Base-by-base conservation (phyloP, 2,329 filamentous ascomycete species). In the Aspergillus fischeri region DNA sequence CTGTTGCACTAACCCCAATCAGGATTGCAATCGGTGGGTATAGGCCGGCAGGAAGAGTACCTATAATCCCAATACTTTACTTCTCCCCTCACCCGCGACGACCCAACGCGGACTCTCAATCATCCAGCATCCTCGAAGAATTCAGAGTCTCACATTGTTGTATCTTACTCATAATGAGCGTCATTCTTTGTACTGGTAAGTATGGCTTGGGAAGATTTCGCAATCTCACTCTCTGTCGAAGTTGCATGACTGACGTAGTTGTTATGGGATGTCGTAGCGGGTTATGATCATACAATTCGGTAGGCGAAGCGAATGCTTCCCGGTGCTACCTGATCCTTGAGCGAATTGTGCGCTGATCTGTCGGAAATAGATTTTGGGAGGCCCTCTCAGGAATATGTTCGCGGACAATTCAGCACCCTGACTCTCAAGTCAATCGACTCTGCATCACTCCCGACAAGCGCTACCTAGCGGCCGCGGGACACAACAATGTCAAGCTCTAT, bases 361-460 rank as follows among this genome's bases (percentile, higher is more conserved):
- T 21, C 28, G 20, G 25, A 29, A 50, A 48, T 71, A 95, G 92
- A 63, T 99, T 99, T 80, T 99, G 94, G 94, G 94, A 99, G 77
- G 94, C 94, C 1, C 84, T 99, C 55, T 97, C 92, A 10, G 94
- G 94, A 54, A 97, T 99, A 68, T 99, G 94, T 79, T 97, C 92
- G 45, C 90, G 94, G 63, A 99, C 94, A 24, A 97, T 99, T 66
- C 94, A 97, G 67, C 93, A 99, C 71, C 91, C 94, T 2, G 94
- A 99, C 76, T 97, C 93, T 9, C 94, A 99, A 76, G 94, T 99
- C 66, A 99, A 99, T 77, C 90, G 94, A 47, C 87, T 99, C 51
- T 97, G 93, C 76, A 99, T 99, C 70, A 97, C 94, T 11, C 94
- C 94, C 61, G 94, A 99, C 79, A 99, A 99, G 78, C 90, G 93